Percentiles rank a stretch among this genome's conserved stretches.
These are phyloP conservation scores for Rhizophora apiculata DNA, from an alignment of 345 rosid genomes.

Conservation along the genomic window DNA sequence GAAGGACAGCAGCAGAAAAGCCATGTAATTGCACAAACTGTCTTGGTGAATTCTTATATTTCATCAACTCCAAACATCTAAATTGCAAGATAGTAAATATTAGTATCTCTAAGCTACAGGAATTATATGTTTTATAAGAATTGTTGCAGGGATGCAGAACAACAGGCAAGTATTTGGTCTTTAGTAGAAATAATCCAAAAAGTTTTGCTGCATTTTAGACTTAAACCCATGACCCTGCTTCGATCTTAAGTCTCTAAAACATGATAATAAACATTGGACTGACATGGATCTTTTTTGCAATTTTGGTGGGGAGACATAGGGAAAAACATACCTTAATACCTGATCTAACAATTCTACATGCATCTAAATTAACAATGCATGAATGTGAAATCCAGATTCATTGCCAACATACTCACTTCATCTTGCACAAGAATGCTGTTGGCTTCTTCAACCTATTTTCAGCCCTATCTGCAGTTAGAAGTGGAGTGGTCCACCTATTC, in stretches of 20 bases:
- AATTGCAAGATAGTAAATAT: no score
- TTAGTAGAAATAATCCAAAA: no score
- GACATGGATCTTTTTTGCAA: background rate
- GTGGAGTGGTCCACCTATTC: slow-evolving; percentile 68
- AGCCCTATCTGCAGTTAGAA: slow-evolving; percentile 65
- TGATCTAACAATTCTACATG: background rate
- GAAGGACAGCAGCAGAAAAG: no score
- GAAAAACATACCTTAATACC: background rate
- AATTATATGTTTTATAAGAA: background rate
- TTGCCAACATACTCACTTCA: slow-evolving; percentile 68
- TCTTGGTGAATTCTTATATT: no score
- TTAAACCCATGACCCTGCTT: background rate
- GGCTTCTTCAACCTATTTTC: slow-evolving; percentile 97
- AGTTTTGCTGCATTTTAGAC: no score
- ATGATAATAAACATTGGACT: background rate
- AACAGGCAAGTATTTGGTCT: no score
- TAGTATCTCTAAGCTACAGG: background rate
- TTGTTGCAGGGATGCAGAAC: background rate
- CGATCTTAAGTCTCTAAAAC: background rate
- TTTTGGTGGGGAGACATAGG: background rate
- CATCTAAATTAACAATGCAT: background rate
- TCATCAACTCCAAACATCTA: no score
- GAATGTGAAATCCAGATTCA: background rate
- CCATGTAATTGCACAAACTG: no score
- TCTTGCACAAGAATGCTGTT: slow-evolving; percentile 94